These are phyloP conservation scores for Tuber aestivum DNA, from an alignment of 495 filamentous ascomycete genomes.

Conservation along the genomic window DNA sequence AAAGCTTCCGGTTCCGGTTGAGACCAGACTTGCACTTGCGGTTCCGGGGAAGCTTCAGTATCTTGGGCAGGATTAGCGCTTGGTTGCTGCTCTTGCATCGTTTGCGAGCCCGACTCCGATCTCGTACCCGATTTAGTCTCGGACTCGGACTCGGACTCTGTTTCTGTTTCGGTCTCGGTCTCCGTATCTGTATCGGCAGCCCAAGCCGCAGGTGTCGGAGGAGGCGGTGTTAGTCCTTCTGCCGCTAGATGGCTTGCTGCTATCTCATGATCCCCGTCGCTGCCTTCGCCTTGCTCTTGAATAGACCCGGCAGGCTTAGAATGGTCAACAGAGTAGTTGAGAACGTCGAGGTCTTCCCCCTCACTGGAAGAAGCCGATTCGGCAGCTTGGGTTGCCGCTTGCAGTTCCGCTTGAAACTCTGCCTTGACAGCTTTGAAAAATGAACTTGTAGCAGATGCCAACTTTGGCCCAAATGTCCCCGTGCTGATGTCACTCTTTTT, in stretches of 20 bases:
- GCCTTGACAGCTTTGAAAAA: slow-evolving; percentile 42
- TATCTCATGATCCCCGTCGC: slow-evolving; percentile 15
- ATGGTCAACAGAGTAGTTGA: slow-evolving; percentile 10
- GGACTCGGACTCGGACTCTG: slow-evolving; percentile 18
- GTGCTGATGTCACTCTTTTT: slow-evolving; percentile 20
- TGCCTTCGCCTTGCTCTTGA: slow-evolving; percentile 3
- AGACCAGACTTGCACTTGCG: background rate
- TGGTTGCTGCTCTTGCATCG: background rate
- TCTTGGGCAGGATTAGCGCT: background rate
- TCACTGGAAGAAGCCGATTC: slow-evolving; percentile 29
- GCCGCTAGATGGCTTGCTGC: background rate
- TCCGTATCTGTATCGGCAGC: slow-evolving; percentile 15
- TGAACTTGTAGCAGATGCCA: slow-evolving; percentile 33
- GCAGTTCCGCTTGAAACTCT: slow-evolving; percentile 32
- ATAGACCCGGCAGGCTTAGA: slow-evolving; percentile 3
- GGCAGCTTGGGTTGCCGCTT: slow-evolving; percentile 11
- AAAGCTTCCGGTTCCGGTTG: slow-evolving; percentile 1
- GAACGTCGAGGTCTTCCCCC: slow-evolving; percentile 19
- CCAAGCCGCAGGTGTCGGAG: background rate
- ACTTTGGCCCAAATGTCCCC: slow-evolving; percentile 23
- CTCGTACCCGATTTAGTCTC: slow-evolving; percentile 7
- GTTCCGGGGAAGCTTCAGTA: background rate
- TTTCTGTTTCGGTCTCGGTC: slow-evolving; percentile 21
- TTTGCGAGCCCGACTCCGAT: background rate
- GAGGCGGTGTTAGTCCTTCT: background rate